Evolutionary conservation across 345 rosid genomes (phyloP).

Genomic region (Raphanus raphanistrum): DNA sequence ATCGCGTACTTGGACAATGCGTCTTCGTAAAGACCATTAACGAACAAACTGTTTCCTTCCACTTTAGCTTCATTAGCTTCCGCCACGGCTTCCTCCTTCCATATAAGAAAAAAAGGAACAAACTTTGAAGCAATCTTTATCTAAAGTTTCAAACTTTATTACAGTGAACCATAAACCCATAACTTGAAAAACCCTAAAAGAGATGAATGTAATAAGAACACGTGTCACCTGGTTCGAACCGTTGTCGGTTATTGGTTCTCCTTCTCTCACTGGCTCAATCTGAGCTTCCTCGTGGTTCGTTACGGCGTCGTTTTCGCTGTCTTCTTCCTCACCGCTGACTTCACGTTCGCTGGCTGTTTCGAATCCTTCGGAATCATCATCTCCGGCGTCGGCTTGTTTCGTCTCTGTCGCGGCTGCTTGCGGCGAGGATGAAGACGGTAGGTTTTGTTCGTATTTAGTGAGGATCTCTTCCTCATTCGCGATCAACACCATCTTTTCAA

Average conservation of each 20-base stretch:
- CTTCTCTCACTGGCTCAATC: background rate
- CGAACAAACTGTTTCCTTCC: slow-evolving; percentile 51
- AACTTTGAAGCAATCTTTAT: background rate
- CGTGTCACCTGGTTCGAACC: slow-evolving; percentile 47
- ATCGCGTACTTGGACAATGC: slow-evolving; percentile 66
- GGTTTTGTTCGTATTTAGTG: slow-evolving; percentile 12
- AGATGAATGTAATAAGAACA: background rate
- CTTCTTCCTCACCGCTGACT: slow-evolving; percentile 47
- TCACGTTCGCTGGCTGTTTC: slow-evolving; percentile 92
- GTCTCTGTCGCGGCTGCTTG: slow-evolving; percentile 35
- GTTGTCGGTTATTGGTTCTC: slow-evolving; percentile 29
- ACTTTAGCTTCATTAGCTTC: background rate
- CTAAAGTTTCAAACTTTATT: slow-evolving; percentile 1
- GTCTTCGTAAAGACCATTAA: slow-evolving; percentile 69
- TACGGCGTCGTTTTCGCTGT: background rate
- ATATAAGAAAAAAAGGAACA: background rate
- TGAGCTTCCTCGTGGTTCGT: slow-evolving; percentile 21
- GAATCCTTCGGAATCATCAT: slow-evolving; percentile 69
- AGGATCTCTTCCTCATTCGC: slow-evolving; percentile 33
- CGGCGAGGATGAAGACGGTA: slow-evolving; percentile 8
- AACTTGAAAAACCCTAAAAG: background rate
- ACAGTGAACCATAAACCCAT: slow-evolving; percentile 12
- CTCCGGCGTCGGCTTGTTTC: slow-evolving; percentile 36
- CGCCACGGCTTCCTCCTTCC: slow-evolving; percentile 51
- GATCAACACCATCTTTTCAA: slow-evolving; percentile 50